A percentile compares a stretch with the other conserved stretches of the same genome.
Evolutionary conservation across 805 yeast genomes (phyloP).

Genomic region (Spencermartinsiella europaea): DNA sequence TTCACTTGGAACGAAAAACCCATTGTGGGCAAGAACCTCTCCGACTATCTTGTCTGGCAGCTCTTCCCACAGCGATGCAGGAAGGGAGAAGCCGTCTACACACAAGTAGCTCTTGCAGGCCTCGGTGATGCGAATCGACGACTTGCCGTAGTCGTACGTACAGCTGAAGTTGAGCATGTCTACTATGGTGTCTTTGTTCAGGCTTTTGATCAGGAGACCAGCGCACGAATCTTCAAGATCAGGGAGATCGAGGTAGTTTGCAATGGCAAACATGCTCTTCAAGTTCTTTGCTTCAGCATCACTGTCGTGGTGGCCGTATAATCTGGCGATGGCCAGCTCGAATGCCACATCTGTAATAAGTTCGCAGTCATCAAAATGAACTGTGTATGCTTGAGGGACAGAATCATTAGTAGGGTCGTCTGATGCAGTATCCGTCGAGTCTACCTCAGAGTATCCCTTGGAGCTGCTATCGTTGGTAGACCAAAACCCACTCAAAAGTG

Average conservation of each 20-base stretch:
- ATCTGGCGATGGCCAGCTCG: conserved; percentile 42
- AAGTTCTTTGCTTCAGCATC: conserved; percentile 35
- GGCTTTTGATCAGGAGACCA: conserved; percentile 33
- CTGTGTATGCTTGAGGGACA: neutral
- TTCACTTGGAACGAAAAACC: conserved; percentile 50
- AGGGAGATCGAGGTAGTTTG: conserved; percentile 45
- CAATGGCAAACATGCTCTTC: conserved; percentile 38
- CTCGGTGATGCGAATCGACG: conserved; percentile 42
- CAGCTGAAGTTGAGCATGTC: conserved; percentile 40
- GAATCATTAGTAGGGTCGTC: neutral
- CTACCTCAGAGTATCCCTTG: conserved; percentile 21
- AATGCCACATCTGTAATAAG: conserved; percentile 42
- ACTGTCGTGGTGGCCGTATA: conserved; percentile 41
- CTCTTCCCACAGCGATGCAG: conserved; percentile 43
- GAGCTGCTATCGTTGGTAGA: no score
- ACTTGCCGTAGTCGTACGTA: conserved; percentile 41
- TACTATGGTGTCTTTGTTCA: conserved; percentile 37
- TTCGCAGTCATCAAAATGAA: conserved; percentile 35
- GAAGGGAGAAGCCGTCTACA: conserved; percentile 46
- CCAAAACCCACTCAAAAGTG: conserved; percentile 45
- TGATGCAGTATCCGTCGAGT: neutral
- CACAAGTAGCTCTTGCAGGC: conserved; percentile 44
- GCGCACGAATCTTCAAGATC: conserved; percentile 43
- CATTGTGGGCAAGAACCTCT: conserved; percentile 44
- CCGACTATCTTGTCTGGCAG: conserved; percentile 41